Percentiles rank a stretch among this genome's conserved stretches.
phyloP scores from a whole-genome alignment of 1,139 yeast species.

The Debaryomycetaceae sp. region DNA sequence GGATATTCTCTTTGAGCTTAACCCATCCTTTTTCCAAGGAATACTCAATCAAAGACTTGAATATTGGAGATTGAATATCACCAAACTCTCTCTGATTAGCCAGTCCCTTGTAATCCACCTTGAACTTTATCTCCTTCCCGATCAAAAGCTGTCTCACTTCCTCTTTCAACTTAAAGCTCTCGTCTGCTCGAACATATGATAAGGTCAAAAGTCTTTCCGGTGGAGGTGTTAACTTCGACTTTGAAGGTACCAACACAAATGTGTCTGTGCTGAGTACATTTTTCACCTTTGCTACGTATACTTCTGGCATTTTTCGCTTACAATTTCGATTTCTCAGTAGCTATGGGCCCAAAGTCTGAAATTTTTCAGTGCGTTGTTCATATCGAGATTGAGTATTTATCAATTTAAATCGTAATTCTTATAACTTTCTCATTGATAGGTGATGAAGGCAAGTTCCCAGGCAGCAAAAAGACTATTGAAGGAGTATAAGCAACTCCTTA shows the following conservation, averaged over 20 bases:
- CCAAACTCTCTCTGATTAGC: conserved; percentile 66
- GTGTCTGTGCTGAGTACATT: conserved; percentile 74
- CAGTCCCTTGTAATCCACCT: conserved; percentile 51
- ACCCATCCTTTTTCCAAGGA: conserved; percentile 59
- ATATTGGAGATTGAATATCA: conserved; percentile 63
- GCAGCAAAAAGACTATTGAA: conserved; percentile 85
- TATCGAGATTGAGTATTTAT: not conserved
- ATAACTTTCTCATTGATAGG: not conserved
- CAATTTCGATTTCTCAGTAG: not conserved
- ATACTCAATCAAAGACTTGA: conserved; percentile 56
- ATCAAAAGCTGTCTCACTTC: conserved; percentile 59
- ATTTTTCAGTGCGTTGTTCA: conserved; percentile 8
- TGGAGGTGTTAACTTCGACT: conserved; percentile 39
- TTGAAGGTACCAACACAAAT: conserved; percentile 59
- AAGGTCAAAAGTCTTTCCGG: conserved; percentile 64
- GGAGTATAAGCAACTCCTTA: conserved; percentile 81
- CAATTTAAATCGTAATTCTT: not conserved
- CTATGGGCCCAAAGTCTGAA: not conserved
- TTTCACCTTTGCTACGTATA: conserved; percentile 59
- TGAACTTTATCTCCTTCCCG: conserved; percentile 65
- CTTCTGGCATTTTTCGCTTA: conserved; percentile 6
- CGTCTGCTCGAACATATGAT: conserved; percentile 55
- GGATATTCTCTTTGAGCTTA: conserved; percentile 57
- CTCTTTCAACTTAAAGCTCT: conserved; percentile 57
- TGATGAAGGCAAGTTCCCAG: conserved; percentile 54